phyloP scores from a whole-genome alignment of 768 basidiomycete genomes.

The Glaciozyma martinii region DNA sequence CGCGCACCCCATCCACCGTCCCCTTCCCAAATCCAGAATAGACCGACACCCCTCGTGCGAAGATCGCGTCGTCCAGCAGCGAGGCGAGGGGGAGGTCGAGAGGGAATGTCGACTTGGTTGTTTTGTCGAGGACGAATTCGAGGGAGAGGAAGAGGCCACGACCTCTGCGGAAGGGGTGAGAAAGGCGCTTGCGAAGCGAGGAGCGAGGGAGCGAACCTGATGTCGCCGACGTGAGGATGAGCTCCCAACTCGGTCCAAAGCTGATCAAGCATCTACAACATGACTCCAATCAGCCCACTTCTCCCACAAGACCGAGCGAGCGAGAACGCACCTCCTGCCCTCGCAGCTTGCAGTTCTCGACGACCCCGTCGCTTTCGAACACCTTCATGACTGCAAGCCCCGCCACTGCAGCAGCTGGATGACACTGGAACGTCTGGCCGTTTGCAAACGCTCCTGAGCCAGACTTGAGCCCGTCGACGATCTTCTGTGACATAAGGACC shows the following conservation, averaged over 20 bases:
- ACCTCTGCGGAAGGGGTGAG: slow-evolving; percentile 9
- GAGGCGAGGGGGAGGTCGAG: neutral
- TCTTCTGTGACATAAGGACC: slow-evolving; percentile 60
- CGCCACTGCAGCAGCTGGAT: neutral
- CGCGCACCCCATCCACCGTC: slow-evolving; percentile 24
- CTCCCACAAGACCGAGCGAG: too few relatives aligned
- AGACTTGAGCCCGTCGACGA: slow-evolving; percentile 60
- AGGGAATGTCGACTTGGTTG: slow-evolving; percentile 11
- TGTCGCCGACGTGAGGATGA: neutral
- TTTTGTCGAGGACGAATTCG: slow-evolving; percentile 13
- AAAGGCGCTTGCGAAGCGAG: neutral
- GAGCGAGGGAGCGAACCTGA: neutral
- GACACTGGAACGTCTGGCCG: slow-evolving; percentile 14
- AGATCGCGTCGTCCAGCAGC: slow-evolving; percentile 1
- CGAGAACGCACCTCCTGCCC: neutral
- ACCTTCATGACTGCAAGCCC: neutral
- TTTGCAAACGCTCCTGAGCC: slow-evolving; percentile 37
- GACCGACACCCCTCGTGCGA: slow-evolving; percentile 8
- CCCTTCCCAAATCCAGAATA: slow-evolving; percentile 14
- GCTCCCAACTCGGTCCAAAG: neutral
- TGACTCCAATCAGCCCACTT: neutral
- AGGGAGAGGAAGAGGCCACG: slow-evolving; percentile 29
- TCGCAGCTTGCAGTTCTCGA: neutral
- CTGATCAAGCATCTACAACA: too few relatives aligned
- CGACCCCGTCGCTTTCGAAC: neutral